Conservation (phyloP, 306 rosid species). For the Pyrus betulifolia region DNA sequence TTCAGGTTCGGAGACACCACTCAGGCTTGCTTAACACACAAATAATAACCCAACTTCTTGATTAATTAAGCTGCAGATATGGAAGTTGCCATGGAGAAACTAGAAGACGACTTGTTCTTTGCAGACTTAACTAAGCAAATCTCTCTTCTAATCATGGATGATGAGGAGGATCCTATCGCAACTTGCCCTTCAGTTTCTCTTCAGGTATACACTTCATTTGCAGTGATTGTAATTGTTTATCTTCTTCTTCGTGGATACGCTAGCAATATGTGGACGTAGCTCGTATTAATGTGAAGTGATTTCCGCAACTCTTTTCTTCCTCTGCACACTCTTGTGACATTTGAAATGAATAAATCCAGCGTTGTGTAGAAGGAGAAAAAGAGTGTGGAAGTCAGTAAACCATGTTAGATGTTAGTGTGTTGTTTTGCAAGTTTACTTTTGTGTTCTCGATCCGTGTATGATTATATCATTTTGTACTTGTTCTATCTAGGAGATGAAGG, state of each 20-base stretch:
- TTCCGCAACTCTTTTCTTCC: background rate
- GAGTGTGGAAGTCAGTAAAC: background rate
- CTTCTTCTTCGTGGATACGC: background rate
- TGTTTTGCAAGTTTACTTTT: background rate
- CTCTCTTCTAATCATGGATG: constrained; percentile 76
- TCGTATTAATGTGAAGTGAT: background rate
- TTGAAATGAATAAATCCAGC: background rate
- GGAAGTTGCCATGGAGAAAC: constrained; percentile 44
- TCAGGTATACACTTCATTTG: constrained; percentile 32
- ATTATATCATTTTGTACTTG: background rate
- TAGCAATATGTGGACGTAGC: background rate
- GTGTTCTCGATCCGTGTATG: background rate
- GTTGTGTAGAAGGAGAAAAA: background rate
- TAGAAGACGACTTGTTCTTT: constrained; percentile 66
- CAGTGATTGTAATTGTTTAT: background rate
- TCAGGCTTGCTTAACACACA: background rate
- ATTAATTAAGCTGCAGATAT: constrained; percentile 9
- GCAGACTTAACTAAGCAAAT: constrained; percentile 81
- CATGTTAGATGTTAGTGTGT: background rate
- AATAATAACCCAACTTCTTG: background rate
- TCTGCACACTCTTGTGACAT: too few species aligned
- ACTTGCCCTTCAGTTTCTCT: constrained; percentile 35
- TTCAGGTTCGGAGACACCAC: background rate
- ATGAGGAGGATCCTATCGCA: constrained; percentile 49
- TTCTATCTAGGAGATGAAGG: background rate